Evolutionary conservation across 805 yeast species (phyloP), one percentile per base, ranked within the genome.

Genomic region (Kluyveromyces dobzhanskii): DNA sequence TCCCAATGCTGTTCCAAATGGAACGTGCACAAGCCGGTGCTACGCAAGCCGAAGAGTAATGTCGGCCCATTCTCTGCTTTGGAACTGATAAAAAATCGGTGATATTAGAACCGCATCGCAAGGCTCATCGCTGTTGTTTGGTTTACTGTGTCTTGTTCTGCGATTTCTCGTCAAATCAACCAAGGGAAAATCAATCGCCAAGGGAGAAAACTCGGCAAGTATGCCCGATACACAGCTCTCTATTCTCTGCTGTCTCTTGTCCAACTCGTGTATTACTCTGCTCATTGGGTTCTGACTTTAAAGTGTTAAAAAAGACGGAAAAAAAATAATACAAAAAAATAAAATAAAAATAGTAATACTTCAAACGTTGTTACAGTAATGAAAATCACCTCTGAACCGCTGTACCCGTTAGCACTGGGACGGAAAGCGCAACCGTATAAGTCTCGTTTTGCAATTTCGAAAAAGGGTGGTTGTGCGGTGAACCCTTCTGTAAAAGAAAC

Each of bases 1-100:
- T 57, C 57, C 64, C 64, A 59, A 41, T 55, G 55, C 14, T 54
- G 49, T 38, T 59, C 59, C 37, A 34, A 17, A 29, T 34, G 17
- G 12, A 34, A 14, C 14, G 18, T 16, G 13, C 17, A 26, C 30
- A 26, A 24, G 4, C 21, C 37, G 29, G 14, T 26, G 37, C 30
- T 26, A 34, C 30, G 30, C 37, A 10, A 34, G 17, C 37, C 21
- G 37, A 34, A 11, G 19, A 24, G 30, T 34, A 11, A 24, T 10
- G n/a, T 26, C 21, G 10, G 21, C 17, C 37, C 37, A 34, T 12
- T 34, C 37, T 24, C 37, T 26, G 30, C 12, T 24, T 5, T 16
- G 9, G 30, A 34, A 34, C 21, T 24, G 29, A n/a, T 34, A 34
- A 16, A 24, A 24, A 12, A 5, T 21, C 9, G 37, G 37, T 26